These are phyloP conservation scores for Hyaloperonospora brassicae DNA, from an alignment of 352 stramenopile genomes.

Conservation along the genomic window DNA sequence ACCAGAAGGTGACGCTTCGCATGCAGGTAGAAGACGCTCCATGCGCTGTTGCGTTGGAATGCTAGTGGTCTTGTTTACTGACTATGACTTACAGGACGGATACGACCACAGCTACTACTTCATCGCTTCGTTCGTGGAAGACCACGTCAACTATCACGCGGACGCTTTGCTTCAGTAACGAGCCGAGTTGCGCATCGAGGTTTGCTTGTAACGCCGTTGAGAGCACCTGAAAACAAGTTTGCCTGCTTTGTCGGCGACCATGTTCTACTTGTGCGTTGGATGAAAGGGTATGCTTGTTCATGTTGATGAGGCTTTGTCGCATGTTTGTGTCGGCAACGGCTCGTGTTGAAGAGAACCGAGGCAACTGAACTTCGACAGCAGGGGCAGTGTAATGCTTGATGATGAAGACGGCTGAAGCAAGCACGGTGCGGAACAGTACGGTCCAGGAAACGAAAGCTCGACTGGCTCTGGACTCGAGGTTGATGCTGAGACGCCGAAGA, in stretches of 20 bases:
- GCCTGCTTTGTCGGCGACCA: background rate
- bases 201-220: background rate
- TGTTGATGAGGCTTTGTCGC: background rate
- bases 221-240: slow-evolving; percentile 12
- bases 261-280: slow-evolving; percentile 5
- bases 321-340: slow-evolving; percentile 15
- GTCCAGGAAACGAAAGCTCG: slow-evolving; percentile 24
- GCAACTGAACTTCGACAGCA: slow-evolving; percentile 14
- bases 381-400: slow-evolving; percentile 18
- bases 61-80: background rate
- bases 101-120: slow-evolving; percentile 99
- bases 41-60: background rate
- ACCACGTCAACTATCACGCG: slow-evolving; percentile 93
- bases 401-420: slow-evolving; percentile 13
- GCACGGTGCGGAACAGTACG: slow-evolving; percentile 43
- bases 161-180: slow-evolving; percentile 64
- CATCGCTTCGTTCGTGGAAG: slow-evolving; percentile 93
- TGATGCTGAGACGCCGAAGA: slow-evolving; percentile 28
- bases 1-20: slow-evolving; percentile 75
- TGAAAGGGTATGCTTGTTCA: no score
- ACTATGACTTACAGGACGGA: slow-evolving; percentile 46
- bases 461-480: slow-evolving; percentile 11
- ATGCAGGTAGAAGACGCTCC: slow-evolving; percentile 35
- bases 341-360: slow-evolving; percentile 29
- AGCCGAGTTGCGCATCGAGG: background rate